phyloP scores from a whole-genome alignment of 2,329 filamentous ascomycete genomes.

The Leptosphaerulina australis region DNA sequence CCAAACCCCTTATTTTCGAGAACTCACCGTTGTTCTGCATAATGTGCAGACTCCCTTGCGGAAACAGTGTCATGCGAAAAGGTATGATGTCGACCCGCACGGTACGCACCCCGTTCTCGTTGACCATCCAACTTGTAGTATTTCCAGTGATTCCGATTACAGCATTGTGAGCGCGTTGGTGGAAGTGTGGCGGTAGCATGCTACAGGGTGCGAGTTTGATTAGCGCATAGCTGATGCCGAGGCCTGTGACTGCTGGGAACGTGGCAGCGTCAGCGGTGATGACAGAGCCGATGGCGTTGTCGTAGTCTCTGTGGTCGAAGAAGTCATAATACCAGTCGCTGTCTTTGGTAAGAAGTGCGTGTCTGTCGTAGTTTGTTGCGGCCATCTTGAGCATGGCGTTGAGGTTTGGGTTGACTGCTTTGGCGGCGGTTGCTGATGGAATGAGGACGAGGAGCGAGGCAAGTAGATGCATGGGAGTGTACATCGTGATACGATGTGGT shows the following conservation, averaged over 20 bases:
- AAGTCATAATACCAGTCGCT: slow-evolving; percentile 60
- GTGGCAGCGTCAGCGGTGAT: slow-evolving; percentile 60
- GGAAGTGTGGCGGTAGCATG: slow-evolving; percentile 59
- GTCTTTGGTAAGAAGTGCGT: slow-evolving; percentile 49
- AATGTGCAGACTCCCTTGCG: slow-evolving; percentile 54
- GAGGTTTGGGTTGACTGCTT: slow-evolving; percentile 50
- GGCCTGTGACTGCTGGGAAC: slow-evolving; percentile 56
- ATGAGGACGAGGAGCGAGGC: slow-evolving; percentile 20
- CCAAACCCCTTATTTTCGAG: not conserved
- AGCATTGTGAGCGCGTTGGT: slow-evolving; percentile 58
- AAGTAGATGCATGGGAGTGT: slow-evolving; percentile 14
- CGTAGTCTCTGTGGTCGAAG: slow-evolving; percentile 50
- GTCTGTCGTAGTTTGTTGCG: slow-evolving; percentile 55
- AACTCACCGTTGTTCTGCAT: slow-evolving; percentile 59
- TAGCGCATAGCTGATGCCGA: slow-evolving; percentile 57
- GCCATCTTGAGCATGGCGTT: slow-evolving; percentile 47
- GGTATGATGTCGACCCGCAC: slow-evolving; percentile 52
- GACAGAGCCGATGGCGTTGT: slow-evolving; percentile 56
- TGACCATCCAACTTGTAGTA: slow-evolving; percentile 59
- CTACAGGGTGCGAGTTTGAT: slow-evolving; percentile 58
- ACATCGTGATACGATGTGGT: slow-evolving; percentile 2
- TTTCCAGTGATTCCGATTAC: slow-evolving; percentile 57
- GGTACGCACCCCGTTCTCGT: slow-evolving; percentile 57
- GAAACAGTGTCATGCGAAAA: slow-evolving; percentile 59
- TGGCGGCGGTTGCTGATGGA: slow-evolving; percentile 48